Conservation (phyloP, 2,329 filamentous ascomycete species). For the Corynespora cassiicola region DNA sequence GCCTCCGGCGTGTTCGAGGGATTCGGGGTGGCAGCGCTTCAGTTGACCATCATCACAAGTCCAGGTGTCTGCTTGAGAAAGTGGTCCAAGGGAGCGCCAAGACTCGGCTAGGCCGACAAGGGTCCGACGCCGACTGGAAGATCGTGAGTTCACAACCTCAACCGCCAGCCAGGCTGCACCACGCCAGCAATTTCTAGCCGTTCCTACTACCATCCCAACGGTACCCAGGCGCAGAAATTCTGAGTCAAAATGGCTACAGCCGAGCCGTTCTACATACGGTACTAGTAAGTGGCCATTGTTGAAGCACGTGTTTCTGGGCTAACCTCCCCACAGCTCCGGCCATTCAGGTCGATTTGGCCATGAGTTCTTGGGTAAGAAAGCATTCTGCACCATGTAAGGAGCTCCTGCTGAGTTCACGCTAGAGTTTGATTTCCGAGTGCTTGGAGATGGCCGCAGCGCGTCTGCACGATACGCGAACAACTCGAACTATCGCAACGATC, state of each 20-base stretch:
- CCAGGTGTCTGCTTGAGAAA: constrained; percentile 47
- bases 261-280: constrained; percentile 93
- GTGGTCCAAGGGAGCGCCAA: constrained; percentile 31
- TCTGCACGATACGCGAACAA: constrained; percentile 98
- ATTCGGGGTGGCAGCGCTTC: constrained; percentile 26
- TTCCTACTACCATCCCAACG: not conserved
- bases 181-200: not conserved
- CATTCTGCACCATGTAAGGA: not conserved
- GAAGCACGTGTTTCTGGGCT: constrained; percentile 23
- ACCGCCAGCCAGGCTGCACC: constrained; percentile 2
- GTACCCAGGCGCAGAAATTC: not conserved
- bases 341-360: constrained; percentile 97
- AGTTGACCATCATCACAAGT: constrained; percentile 34
- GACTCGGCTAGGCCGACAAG: constrained; percentile 18
- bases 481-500: constrained; percentile 99
- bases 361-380: constrained; percentile 85
- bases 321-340: constrained; percentile 74
- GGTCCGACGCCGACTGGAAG: constrained; percentile 29
- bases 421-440: constrained; percentile 97
- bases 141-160: constrained; percentile 22
- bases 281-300: constrained; percentile 75
- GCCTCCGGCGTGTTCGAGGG: constrained; percentile 22
- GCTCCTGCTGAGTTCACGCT: constrained; percentile 13
- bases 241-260: constrained; percentile 67
- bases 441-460: constrained; percentile 91